Evolutionary conservation across 2,329 filamentous ascomycete genomes (phyloP).

Genomic region (Beauveria sp.): DNA sequence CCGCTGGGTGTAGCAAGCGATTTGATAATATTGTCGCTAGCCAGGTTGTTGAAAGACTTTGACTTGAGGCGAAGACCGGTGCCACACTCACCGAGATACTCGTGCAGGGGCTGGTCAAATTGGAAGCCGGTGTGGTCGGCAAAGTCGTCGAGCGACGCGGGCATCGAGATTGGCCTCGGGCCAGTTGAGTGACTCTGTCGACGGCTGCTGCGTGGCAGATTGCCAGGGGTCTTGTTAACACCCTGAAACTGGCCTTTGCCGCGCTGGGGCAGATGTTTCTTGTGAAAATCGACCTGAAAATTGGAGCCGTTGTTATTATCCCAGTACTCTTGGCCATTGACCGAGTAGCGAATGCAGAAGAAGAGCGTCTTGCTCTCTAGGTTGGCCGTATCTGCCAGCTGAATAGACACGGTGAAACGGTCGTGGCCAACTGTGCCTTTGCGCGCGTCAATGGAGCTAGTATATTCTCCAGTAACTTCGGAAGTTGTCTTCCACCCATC

Average conservation of each 20-base stretch:
- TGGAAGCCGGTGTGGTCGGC: conserved; percentile 50
- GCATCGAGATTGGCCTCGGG: conserved; percentile 47
- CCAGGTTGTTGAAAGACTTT: conserved; percentile 54
- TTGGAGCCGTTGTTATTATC: conserved; percentile 86
- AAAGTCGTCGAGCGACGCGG: conserved; percentile 63
- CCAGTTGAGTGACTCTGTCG: conserved; percentile 32
- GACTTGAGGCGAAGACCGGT: conserved; percentile 62
- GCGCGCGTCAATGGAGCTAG: conserved; percentile 64
- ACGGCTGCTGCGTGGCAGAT: conserved; percentile 62
- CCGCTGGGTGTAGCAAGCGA: conserved; percentile 49
- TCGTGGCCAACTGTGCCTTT: conserved; percentile 64
- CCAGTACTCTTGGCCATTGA: conserved; percentile 83
- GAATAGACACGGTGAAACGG: conserved; percentile 90
- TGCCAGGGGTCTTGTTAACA: conserved; percentile 41
- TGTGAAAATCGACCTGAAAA: conserved; percentile 89
- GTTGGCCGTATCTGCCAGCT: conserved; percentile 82
- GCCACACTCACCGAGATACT: conserved; percentile 56
- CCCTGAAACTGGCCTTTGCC: conserved; percentile 48
- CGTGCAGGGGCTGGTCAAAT: conserved; percentile 52
- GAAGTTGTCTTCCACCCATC: conserved; percentile 99
- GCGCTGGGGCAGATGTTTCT: conserved; percentile 60
- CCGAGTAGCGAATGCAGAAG: conserved; percentile 82
- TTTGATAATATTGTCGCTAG: conserved; percentile 52
- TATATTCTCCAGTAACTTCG: conserved; percentile 84
- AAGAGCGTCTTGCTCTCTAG: conserved; percentile 88